Evolutionary conservation across 306 rosid genomes (phyloP).

Genomic region (Medicago lupulina): DNA sequence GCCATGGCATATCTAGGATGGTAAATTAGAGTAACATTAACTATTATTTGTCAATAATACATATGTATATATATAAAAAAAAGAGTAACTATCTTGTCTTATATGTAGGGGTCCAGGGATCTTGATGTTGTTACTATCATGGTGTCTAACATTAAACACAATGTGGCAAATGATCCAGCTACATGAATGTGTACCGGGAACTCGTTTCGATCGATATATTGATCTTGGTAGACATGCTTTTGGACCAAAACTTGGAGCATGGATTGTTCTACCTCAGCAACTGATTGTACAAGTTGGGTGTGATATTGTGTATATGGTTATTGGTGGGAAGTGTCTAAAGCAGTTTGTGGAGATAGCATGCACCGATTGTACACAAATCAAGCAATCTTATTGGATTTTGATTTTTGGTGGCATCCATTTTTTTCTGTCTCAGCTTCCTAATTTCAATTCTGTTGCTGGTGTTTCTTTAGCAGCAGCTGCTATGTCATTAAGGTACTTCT

Average conservation of each 20-base stretch:
- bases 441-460: conserved; percentile 89
- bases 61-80: neutral
- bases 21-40: conserved; percentile 43
- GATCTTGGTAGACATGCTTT: conserved; percentile 90
- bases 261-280: conserved; percentile 93
- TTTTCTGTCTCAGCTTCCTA: conserved; percentile 96
- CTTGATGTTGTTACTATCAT: conserved; percentile 64
- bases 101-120: conserved; percentile 91
- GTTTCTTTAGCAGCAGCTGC: conserved; percentile 91
- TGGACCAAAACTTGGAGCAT: conserved; percentile 85
- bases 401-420: conserved; percentile 85
- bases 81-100: neutral
- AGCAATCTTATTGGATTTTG: conserved; percentile 81
- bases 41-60: neutral
- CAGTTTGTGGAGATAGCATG: conserved; percentile 87
- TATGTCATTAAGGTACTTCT: conserved; percentile 78
- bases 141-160: conserved; percentile 89
- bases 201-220: conserved; percentile 80
- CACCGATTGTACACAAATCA: conserved; percentile 68
- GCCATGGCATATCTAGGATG: conserved; percentile 98
- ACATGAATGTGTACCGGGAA: conserved; percentile 92
- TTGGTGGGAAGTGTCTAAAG: conserved; percentile 86
- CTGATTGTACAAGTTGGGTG: conserved; percentile 90
- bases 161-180: conserved; percentile 97
- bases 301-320: conserved; percentile 86